phyloP scores from a whole-genome alignment of 2,329 filamentous ascomycete genomes.

The Fusarium torreyae region DNA sequence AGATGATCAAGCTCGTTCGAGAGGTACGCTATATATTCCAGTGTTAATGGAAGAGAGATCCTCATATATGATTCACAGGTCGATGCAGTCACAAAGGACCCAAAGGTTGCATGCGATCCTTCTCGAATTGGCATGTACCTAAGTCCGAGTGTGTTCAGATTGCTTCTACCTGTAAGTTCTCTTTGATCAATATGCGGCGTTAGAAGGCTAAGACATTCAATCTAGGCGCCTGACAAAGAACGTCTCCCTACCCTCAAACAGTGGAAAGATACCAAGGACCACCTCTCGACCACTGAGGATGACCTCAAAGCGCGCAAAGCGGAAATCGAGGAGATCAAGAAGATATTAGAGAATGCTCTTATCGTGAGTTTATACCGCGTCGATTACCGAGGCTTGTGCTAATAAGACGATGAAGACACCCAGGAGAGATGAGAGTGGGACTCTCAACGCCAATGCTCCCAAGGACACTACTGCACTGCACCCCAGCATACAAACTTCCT shows the following conservation, averaged over 20 bases:
- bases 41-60: not conserved
- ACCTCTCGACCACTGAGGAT: not conserved
- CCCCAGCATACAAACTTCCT: not conserved
- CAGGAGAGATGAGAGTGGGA: not conserved
- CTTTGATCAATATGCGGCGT: not conserved
- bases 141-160: not conserved
- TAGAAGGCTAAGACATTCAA: not conserved
- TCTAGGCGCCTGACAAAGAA: not conserved
- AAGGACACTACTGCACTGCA: not conserved
- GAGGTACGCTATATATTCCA: not conserved
- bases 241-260: not conserved
- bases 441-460: not conserved
- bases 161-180: not conserved
- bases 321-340: not conserved
- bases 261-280: not conserved
- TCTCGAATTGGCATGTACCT: not conserved
- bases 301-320: not conserved
- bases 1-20: slow-evolving; percentile 6
- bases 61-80: not conserved
- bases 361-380: not conserved
- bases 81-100: not conserved
- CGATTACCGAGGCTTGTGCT: not conserved
- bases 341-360: not conserved
- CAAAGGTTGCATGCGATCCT: not conserved
- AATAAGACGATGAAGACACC: not conserved